A percentile compares a stretch with the other conserved stretches of the same genome.
These are phyloP conservation scores for Meyerozyma carpophila DNA, from an alignment of 1,139 yeast species.

Conservation along the genomic window DNA sequence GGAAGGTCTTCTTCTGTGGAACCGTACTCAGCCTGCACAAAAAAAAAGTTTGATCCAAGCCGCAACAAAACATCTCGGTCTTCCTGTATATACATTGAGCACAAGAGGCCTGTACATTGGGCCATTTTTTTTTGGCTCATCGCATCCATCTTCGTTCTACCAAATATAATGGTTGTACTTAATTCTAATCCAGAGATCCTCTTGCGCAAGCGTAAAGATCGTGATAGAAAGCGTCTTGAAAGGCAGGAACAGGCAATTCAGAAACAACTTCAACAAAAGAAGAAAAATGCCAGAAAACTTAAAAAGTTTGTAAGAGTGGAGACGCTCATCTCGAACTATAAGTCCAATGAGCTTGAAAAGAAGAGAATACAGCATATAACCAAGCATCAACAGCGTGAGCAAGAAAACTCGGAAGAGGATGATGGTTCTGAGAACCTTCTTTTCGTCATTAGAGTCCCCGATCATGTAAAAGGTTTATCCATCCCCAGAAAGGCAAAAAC, in stretches of 20 bases:
- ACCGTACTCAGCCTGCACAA: conserved; percentile 1
- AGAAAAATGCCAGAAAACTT: conserved; percentile 30
- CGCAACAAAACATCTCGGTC: background rate
- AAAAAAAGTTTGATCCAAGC: background rate
- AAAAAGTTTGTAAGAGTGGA: conserved; percentile 67
- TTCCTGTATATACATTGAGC: too few relatives aligned
- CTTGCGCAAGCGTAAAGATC: conserved; percentile 71
- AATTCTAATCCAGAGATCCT: conserved; percentile 73
- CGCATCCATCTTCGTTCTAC: conserved; percentile 13
- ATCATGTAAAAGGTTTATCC: conserved; percentile 49
- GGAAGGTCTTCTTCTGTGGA: background rate
- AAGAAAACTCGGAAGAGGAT: conserved; percentile 14
- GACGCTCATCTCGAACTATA: conserved; percentile 58
- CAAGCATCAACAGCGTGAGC: conserved; percentile 35
- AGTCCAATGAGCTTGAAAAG: conserved; percentile 60
- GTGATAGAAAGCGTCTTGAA: conserved; percentile 63
- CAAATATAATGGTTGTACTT: conserved; percentile 38
- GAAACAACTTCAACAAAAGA: conserved; percentile 26
- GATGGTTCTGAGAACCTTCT: conserved; percentile 36
- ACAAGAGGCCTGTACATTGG: background rate
- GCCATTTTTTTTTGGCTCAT: conserved; percentile 5
- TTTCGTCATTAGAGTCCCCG: conserved; percentile 63
- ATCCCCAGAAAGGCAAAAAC: conserved; percentile 64
- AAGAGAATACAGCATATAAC: conserved; percentile 62
- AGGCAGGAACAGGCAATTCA: conserved; percentile 47